Evolutionary conservation across 2,329 filamentous ascomycete species (phyloP), one percentile per base, ranked within the genome.

Genomic region (Pyrenophora graminea): DNA sequence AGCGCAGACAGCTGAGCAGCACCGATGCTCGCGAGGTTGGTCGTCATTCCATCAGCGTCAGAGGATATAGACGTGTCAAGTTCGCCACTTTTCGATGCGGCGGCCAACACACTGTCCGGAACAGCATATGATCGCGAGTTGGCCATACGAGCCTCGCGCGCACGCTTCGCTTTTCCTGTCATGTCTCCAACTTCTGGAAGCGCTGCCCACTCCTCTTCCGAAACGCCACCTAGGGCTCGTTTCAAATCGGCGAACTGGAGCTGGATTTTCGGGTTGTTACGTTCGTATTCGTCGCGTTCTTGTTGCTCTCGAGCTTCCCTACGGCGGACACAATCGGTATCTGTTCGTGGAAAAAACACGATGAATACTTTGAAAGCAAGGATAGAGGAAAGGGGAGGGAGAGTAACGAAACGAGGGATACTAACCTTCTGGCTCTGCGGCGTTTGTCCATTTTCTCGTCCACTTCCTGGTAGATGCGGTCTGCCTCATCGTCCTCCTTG

Each of bases 171-270:
- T 77, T 94, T 96, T 59, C 94, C 93, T 1, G 94, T 99, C 72
- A 97, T 82, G 74, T 99, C 94, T 64, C 95, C 94, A 30, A 97
- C 93, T 67, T 99, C 95, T 4, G 94, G 95, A 34, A 99, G 80
- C 66, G 86, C 95, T 33, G 91, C 91, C 94, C 94, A 99, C 65
- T 99, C 92, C 56, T 99, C 93, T 71, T 97, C 93, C 37, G 90
- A 89, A 23, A 99, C 89, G 5, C 87, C 89, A 34, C 89, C 88
- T 32, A 99, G 82, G 4, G 90, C 91, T 67, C 95, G 85, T 76
- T 99, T 99, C 44, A 97, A 78, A 66, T 97, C 94, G 70, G 92
- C 91, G 73, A 99, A 99, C 74, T 99, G 94, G 63, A 97, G 90
- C 70, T 96, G 90, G 45, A 99, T 97, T 76, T 97, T 99, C 12